Conservation (phyloP, 805 yeast genomes). For the Kuraishia hungarica region DNA sequence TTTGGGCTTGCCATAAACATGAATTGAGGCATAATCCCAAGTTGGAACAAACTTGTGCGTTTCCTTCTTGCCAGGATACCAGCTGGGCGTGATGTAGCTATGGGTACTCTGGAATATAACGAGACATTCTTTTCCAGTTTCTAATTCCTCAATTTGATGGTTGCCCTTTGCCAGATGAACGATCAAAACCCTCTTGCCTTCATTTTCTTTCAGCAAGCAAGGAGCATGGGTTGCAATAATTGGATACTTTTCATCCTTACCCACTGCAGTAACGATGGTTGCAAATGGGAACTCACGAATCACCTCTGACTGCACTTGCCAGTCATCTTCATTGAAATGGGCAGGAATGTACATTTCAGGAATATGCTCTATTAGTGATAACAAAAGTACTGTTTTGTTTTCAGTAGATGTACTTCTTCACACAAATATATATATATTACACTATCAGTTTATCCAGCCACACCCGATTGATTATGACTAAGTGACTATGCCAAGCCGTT, state of each 20-base stretch:
- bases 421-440: no score
- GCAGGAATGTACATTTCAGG: conserved; percentile 22
- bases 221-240: conserved; percentile 51
- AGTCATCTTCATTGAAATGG: conserved; percentile 15
- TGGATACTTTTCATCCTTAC: conserved; percentile 21
- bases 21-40: conserved; percentile 57
- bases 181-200: conserved; percentile 24
- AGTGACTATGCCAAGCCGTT: not conserved
- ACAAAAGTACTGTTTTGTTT: no score
- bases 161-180: conserved; percentile 50
- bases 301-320: conserved; percentile 30
- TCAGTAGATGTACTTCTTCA: not conserved
- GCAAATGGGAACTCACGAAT: conserved; percentile 44
- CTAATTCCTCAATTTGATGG: conserved; percentile 37
- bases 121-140: conserved; percentile 29
- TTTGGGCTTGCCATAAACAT: conserved; percentile 42
- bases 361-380: not conserved
- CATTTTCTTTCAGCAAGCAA: conserved; percentile 30
- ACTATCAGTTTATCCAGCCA: not conserved
- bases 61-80: conserved; percentile 46
- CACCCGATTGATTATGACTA: not conserved
- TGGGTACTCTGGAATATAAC: conserved; percentile 44
- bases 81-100: conserved; percentile 49
- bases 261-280: conserved; percentile 30
- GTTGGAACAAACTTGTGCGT: conserved; percentile 63